These are phyloP conservation scores for Pseudogymnoascus destructans DNA, from an alignment of 2,329 filamentous ascomycete genomes.

Conservation along the genomic window DNA sequence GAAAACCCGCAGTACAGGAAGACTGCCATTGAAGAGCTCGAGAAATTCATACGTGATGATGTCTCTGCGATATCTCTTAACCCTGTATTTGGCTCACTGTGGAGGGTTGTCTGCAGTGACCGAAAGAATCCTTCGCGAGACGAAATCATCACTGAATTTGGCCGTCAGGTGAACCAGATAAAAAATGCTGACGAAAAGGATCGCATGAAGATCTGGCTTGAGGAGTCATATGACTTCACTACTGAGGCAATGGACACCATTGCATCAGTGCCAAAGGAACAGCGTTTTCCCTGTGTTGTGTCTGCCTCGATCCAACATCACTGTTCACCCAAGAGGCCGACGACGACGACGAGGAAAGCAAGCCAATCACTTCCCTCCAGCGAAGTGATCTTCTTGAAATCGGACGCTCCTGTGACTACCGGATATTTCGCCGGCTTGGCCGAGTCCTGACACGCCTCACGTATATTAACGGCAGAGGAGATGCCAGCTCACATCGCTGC, in stretches of 20 bases:
- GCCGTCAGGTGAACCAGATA: not conserved
- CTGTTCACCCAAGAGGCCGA: constrained; percentile 22
- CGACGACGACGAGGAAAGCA: constrained; percentile 17
- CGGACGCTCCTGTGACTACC: constrained; percentile 36
- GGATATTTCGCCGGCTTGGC: constrained; percentile 35
- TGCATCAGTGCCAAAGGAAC: constrained; percentile 26
- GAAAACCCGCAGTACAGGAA: constrained; percentile 29
- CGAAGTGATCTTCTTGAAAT: constrained; percentile 38
- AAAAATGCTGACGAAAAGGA: constrained; percentile 23
- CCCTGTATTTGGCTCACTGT: constrained; percentile 37
- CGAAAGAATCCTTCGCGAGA: constrained; percentile 17
- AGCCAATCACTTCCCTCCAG: constrained; percentile 28
- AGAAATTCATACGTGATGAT: constrained; percentile 32
- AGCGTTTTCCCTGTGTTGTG: constrained; percentile 36
- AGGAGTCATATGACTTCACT: constrained; percentile 37
- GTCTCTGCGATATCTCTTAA: constrained; percentile 34
- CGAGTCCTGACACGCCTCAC: constrained; percentile 34
- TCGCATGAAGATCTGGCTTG: constrained; percentile 35
- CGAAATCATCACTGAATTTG: not conserved
- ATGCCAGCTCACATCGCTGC: not conserved
- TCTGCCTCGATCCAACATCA: constrained; percentile 37
- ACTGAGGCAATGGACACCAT: constrained; percentile 32
- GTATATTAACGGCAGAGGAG: not conserved
- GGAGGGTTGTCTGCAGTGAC: constrained; percentile 37
- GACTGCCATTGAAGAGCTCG: constrained; percentile 30